Percentiles rank a stretch among this genome's conserved stretches.
phyloP scores from a whole-genome alignment of 768 basidiomycete species.

The Gloeophyllum trabeum region DNA sequence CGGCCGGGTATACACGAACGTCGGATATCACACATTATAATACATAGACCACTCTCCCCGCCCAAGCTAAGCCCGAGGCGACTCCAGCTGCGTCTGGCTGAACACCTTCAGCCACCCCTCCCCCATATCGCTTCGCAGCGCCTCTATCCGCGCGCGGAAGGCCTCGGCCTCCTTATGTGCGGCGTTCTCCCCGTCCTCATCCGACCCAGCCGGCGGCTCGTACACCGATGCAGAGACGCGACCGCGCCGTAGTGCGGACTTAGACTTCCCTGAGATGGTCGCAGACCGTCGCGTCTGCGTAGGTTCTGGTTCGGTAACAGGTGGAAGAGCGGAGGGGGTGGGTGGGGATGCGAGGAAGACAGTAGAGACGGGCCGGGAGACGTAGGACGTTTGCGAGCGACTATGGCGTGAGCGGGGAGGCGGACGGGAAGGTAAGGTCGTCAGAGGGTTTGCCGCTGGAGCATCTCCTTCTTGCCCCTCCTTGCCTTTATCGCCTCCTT shows the following conservation, averaged over 20 bases:
- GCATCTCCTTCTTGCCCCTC: not conserved
- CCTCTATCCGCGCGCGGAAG: constrained; percentile 71
- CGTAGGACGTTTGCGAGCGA: not conserved
- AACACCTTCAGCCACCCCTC: constrained; percentile 85
- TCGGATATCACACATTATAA: too few relatives aligned
- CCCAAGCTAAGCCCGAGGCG: not conserved
- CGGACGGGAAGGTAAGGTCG: not conserved
- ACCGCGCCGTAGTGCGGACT: constrained; percentile 32
- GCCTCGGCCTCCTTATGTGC: constrained; percentile 49
- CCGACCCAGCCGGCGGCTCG: constrained; percentile 31
- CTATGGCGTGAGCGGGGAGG: not conserved
- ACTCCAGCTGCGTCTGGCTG: constrained; percentile 41
- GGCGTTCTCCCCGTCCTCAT: constrained; percentile 15
- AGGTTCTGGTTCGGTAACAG: constrained; percentile 7
- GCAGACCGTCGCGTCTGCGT: constrained; percentile 14
- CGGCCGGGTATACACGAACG: too few relatives aligned
- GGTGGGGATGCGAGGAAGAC: constrained; percentile 1
- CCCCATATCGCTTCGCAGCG: constrained; percentile 78
- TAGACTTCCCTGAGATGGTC: constrained; percentile 20
- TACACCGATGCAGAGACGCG: constrained; percentile 53
- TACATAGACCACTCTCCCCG: too few relatives aligned
- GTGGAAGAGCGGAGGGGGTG: not conserved
- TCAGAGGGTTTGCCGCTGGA: not conserved
- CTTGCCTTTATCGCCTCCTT: too few relatives aligned
- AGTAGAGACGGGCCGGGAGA: not conserved